Conservation (phyloP, 805 yeast genomes). For the Groenewaldozyma tartarivorans region DNA sequence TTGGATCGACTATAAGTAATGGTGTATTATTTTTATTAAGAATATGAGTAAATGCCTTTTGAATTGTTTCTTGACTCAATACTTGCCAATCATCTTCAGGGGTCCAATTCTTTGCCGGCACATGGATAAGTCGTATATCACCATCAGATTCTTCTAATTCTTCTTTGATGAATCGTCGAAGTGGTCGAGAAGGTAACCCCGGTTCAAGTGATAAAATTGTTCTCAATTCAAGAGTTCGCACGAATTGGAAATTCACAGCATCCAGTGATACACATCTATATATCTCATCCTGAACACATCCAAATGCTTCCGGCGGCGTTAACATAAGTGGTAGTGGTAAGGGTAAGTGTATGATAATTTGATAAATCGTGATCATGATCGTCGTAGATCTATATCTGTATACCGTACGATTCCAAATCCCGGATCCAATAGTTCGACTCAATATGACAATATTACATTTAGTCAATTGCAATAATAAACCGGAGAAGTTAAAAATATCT, state of each 20-base stretch:
- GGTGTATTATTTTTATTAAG: conserved; percentile 58
- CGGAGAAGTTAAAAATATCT: not conserved
- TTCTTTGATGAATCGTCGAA: conserved; percentile 54
- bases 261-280: conserved; percentile 76
- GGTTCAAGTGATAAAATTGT: conserved; percentile 72
- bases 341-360: too few relatives aligned
- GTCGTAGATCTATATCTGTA: too few relatives aligned
- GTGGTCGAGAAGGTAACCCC: conserved; percentile 69
- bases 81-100: conserved; percentile 59
- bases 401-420: too few relatives aligned
- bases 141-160: too few relatives aligned
- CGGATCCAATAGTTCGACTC: too few relatives aligned
- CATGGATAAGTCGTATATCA: conserved; percentile 26
- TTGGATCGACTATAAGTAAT: conserved; percentile 65
- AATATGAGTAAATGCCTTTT: conserved; percentile 54
- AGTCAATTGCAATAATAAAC: too few relatives aligned
- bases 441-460: too few relatives aligned
- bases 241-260: conserved; percentile 65
- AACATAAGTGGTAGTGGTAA: too few relatives aligned
- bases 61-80: conserved; percentile 54
- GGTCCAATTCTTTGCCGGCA: conserved; percentile 31
- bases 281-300: conserved; percentile 80
- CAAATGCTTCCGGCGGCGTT: conserved; percentile 89
- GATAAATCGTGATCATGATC: too few relatives aligned
- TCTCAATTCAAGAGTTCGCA: conserved; percentile 60